Percentiles rank a stretch among this genome's conserved stretches.
Evolutionary conservation across 352 stramenopile genomes (phyloP).

Genomic region (Phytophthora palmivora): DNA sequence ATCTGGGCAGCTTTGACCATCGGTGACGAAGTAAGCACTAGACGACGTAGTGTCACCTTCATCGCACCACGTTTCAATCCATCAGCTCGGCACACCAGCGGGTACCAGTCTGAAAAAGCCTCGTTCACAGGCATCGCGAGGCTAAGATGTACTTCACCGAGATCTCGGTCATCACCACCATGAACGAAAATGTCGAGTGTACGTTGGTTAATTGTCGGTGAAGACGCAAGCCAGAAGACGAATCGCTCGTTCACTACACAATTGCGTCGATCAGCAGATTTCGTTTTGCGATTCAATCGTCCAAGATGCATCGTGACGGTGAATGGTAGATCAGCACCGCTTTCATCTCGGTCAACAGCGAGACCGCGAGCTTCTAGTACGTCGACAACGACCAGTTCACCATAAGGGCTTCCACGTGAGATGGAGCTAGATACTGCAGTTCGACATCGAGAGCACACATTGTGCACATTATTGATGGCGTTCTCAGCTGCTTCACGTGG

Average conservation of each 20-base stretch:
- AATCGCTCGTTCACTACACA: slow-evolving; percentile 69
- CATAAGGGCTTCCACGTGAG: slow-evolving; percentile 58
- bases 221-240: slow-evolving; percentile 72
- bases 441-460: slow-evolving; percentile 36
- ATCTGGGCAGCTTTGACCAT: slow-evolving; percentile 57
- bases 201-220: slow-evolving; percentile 48
- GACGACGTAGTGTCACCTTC: slow-evolving; percentile 56
- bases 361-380: slow-evolving; percentile 65
- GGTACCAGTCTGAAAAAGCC: slow-evolving; percentile 73
- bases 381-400: slow-evolving; percentile 73
- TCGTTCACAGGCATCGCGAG: slow-evolving; percentile 74
- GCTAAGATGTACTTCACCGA: slow-evolving; percentile 76
- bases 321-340: slow-evolving; percentile 53
- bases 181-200: slow-evolving; percentile 60
- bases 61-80: slow-evolving; percentile 62
- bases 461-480: slow-evolving; percentile 65
- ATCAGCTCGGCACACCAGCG: slow-evolving; percentile 60
- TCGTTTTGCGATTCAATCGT: slow-evolving; percentile 44
- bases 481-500: slow-evolving; percentile 41
- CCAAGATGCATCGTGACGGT: slow-evolving; percentile 50
- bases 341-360: slow-evolving; percentile 46
- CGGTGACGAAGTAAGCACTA: slow-evolving; percentile 62
- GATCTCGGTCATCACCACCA: slow-evolving; percentile 54
- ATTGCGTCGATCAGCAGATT: slow-evolving; percentile 28
- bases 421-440: slow-evolving; percentile 31